phyloP scores from a whole-genome alignment of 108 stramenopile genomes.

The Nitzschia sp. region DNA sequence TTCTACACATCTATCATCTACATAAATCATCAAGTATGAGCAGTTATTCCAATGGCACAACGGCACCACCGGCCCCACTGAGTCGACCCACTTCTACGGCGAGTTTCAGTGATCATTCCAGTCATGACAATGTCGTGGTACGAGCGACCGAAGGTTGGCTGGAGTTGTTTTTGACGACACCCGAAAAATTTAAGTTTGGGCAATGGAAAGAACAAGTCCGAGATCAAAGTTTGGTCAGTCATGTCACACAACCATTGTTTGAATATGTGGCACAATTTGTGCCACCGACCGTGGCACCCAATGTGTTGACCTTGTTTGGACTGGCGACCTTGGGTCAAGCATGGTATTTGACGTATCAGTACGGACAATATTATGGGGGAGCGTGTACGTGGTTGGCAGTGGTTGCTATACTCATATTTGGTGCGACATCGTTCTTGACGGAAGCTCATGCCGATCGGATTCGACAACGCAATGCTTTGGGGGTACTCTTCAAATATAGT shows the following conservation, averaged over 20 bases:
- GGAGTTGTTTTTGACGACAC: slow-evolving; percentile 86
- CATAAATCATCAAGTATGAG: too few species aligned
- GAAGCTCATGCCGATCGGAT: slow-evolving; percentile 80
- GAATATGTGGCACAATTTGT: slow-evolving; percentile 58
- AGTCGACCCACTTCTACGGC: neutral
- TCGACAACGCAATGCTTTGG: slow-evolving; percentile 80
- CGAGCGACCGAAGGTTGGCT: slow-evolving; percentile 84
- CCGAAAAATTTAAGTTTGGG: slow-evolving; percentile 79
- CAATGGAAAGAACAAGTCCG: slow-evolving; percentile 78
- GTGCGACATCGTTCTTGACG: slow-evolving; percentile 62
- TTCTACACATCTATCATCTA: too few species aligned
- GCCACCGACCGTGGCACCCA: slow-evolving; percentile 84
- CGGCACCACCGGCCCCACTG: neutral
- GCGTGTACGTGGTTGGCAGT: slow-evolving; percentile 82
- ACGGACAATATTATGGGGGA: slow-evolving; percentile 67
- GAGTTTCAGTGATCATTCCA: slow-evolving; percentile 16
- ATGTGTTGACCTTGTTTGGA: slow-evolving; percentile 77
- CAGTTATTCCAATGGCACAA: too few species aligned
- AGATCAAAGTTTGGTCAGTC: slow-evolving; percentile 74
- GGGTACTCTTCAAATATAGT: slow-evolving; percentile 88
- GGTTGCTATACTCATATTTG: slow-evolving; percentile 76
- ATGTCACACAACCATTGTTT: slow-evolving; percentile 55
- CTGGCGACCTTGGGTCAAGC: slow-evolving; percentile 72
- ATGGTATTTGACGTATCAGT: slow-evolving; percentile 81
- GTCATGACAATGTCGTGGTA: slow-evolving; percentile 17